Evolutionary conservation across 2,329 filamentous ascomycete genomes (phyloP).

Genomic region (Neonectria ditissima): DNA sequence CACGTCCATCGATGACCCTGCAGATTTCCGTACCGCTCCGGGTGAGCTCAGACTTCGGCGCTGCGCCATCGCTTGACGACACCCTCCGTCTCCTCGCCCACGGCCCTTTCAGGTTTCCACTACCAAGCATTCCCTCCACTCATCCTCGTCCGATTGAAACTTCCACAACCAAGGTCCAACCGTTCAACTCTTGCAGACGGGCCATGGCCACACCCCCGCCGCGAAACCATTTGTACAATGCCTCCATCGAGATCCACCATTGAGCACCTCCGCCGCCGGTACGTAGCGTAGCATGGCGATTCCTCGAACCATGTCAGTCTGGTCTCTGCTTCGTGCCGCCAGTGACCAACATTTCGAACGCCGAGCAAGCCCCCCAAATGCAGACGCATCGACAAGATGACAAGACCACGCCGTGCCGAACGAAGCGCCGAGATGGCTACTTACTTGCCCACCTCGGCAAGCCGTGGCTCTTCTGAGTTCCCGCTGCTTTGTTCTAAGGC

Average conservation of each 20-base stretch:
- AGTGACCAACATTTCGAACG: slow-evolving; percentile 20
- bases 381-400: slow-evolving; percentile 5
- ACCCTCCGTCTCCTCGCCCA: slow-evolving; percentile 18
- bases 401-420: slow-evolving; percentile 25
- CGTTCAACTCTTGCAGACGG: slow-evolving; percentile 14
- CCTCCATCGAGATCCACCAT: slow-evolving; percentile 24
- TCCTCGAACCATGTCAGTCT: slow-evolving; percentile 24
- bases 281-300: slow-evolving; percentile 18
- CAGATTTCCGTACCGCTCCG: slow-evolving; percentile 26
- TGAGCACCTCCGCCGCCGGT: slow-evolving; percentile 22
- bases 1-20: slow-evolving; percentile 24
- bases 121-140: slow-evolving; percentile 1
- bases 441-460: not conserved
- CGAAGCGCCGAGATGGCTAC: slow-evolving; percentile 29
- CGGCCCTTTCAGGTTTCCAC: slow-evolving; percentile 4
- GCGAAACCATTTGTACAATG: slow-evolving; percentile 22
- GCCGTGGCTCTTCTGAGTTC: not conserved
- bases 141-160: slow-evolving; percentile 38
- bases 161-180: slow-evolving; percentile 25
- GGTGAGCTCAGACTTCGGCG: slow-evolving; percentile 20
- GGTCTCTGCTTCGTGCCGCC: slow-evolving; percentile 17
- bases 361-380: not conserved
- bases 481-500: not conserved
- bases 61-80: slow-evolving; percentile 40
- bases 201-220: slow-evolving; percentile 20